Evolutionary conservation across 164 flowering plant species (phyloP).

Genomic region (Piper longum): DNA sequence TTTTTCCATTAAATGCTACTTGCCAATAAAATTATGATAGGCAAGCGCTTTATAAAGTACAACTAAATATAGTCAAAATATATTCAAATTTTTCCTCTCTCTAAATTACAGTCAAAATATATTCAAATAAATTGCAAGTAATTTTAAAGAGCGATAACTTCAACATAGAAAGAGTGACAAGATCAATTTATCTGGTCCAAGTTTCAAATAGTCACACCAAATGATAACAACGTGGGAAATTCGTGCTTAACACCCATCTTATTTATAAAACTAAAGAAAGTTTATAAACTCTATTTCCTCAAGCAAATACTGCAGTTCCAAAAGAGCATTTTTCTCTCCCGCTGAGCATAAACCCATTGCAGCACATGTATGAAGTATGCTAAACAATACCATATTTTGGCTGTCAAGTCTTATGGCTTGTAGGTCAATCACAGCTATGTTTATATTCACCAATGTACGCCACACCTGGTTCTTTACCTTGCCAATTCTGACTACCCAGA

Average conservation of each 20-base stretch:
- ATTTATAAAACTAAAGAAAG: too few species aligned
- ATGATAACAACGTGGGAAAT: too few species aligned
- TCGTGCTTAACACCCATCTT: too few species aligned
- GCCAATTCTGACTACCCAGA: constrained; percentile 28
- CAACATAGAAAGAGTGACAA: too few species aligned
- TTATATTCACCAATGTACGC: background rate
- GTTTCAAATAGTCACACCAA: too few species aligned
- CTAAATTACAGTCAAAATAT: background rate
- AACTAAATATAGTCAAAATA: background rate
- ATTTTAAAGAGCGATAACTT: too few species aligned
- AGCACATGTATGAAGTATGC: background rate
- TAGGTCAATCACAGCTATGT: background rate
- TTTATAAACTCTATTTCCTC: too few species aligned
- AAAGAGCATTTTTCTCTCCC: background rate
- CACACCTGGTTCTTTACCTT: constrained; percentile 26
- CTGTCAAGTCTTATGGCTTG: background rate
- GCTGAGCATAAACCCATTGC: background rate
- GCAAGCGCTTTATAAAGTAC: background rate
- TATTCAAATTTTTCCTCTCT: background rate
- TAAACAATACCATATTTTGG: background rate
- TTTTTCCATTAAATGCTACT: background rate
- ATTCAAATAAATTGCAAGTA: background rate
- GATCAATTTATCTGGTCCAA: too few species aligned
- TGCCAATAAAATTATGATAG: background rate
- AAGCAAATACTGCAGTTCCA: too few species aligned